Percentiles rank a stretch among this genome's conserved stretches.
Evolutionary conservation across 805 yeast genomes (phyloP).

Genomic region (Metschnikowia similis): DNA sequence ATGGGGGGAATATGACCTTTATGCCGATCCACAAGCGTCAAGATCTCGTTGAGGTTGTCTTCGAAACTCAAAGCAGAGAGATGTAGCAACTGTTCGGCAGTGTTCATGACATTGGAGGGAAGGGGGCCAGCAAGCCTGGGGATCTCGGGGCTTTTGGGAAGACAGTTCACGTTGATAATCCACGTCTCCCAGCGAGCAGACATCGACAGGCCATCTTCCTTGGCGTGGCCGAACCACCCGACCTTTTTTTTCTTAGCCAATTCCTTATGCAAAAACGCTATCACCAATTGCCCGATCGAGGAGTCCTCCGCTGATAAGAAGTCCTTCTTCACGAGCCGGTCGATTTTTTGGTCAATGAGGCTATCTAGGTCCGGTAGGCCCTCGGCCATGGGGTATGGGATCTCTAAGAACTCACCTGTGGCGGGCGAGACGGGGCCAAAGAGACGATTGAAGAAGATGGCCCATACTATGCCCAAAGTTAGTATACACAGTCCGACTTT

Average conservation of each 20-base stretch:
- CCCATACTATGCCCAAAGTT: constrained; percentile 52
- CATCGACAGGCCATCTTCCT: constrained; percentile 30
- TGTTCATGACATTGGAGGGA: constrained; percentile 6
- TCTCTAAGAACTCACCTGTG: constrained; percentile 50
- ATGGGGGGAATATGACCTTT: constrained; percentile 74
- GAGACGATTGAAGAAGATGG: constrained; percentile 64
- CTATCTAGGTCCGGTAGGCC: constrained; percentile 48
- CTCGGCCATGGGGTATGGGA: constrained; percentile 53
- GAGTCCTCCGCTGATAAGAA: constrained; percentile 19
- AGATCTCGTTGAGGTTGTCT: constrained; percentile 41
- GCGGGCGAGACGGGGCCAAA: constrained; percentile 61
- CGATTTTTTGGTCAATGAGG: constrained; percentile 34
- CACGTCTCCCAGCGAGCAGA: constrained; percentile 66
- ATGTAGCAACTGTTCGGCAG: constrained; percentile 22
- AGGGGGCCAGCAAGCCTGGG: constrained; percentile 5
- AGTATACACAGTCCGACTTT: constrained; percentile 3
- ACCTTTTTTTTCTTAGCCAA: constrained; percentile 40
- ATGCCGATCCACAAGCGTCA: constrained; percentile 49
- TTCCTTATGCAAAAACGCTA: constrained; percentile 39
- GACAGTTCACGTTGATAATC: constrained; percentile 49
- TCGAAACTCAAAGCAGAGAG: constrained; percentile 38
- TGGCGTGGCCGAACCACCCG: constrained; percentile 50
- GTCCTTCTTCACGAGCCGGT: constrained; percentile 26
- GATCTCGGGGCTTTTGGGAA: constrained; percentile 24
- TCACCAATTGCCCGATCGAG: constrained; percentile 29